phyloP scores from a whole-genome alignment of 257 asterid species.

The Gardenia jasminoides region DNA sequence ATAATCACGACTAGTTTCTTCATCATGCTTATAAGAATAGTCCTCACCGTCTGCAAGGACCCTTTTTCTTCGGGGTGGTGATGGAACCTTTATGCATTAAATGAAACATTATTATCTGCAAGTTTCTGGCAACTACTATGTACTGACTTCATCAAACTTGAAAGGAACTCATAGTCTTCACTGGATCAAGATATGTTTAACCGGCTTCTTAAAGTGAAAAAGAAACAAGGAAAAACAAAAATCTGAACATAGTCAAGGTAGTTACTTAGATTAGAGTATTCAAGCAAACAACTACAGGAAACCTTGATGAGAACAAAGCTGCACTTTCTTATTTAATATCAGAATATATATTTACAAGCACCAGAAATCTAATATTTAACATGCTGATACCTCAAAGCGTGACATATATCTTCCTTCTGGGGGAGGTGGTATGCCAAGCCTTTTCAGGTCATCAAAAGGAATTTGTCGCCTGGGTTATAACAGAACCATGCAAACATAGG shows the following conservation, averaged over 20 bases:
- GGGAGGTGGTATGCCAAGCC: conserved; percentile 88
- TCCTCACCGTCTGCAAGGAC: conserved; percentile 37
- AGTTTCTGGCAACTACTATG: background rate
- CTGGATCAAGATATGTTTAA: background rate
- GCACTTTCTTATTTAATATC: background rate
- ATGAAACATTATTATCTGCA: background rate
- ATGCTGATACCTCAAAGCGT: conserved; percentile 58
- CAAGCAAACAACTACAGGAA: background rate
- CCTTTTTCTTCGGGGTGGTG: conserved; percentile 75
- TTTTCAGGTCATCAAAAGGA: conserved; percentile 77
- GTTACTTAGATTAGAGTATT: background rate
- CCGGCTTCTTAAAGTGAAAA: background rate
- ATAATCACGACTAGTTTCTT: conserved; percentile 24
- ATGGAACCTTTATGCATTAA: conserved; percentile 49
- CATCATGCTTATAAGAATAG: conserved; percentile 34
- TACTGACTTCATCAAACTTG: background rate
- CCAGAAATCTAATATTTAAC: background rate
- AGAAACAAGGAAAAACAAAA: too few relatives aligned
- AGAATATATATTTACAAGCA: background rate
- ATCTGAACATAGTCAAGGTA: background rate
- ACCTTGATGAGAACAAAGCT: background rate
- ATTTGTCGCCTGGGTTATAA: conserved; percentile 54
- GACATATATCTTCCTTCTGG: conserved; percentile 89
- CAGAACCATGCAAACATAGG: conserved; percentile 2
- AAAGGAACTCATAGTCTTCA: background rate